Conservation (phyloP, 768 basidiomycete genomes). For the Rhizopogon vesiculosus region DNA sequence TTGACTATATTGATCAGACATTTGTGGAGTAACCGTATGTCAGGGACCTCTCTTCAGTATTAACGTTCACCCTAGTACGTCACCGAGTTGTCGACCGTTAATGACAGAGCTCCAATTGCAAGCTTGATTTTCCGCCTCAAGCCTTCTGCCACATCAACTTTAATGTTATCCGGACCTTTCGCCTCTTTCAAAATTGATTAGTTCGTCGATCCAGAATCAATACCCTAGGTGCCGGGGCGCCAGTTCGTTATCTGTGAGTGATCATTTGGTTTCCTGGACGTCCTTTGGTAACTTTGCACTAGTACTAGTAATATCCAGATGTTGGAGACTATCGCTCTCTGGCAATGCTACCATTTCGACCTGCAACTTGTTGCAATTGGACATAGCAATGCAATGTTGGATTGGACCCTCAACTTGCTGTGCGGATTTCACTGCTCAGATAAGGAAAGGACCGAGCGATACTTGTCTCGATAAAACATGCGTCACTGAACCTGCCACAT, state of each 20-base stretch:
- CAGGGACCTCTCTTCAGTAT: too few species aligned
- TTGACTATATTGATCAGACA: too few species aligned
- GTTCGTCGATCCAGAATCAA: slow-evolving; percentile 13
- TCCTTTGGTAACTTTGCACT: slow-evolving; percentile 1
- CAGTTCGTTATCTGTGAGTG: slow-evolving; percentile 8
- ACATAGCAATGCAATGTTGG: slow-evolving; percentile 14
- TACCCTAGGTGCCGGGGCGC: slow-evolving; percentile 1
- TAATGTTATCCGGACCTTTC: slow-evolving; percentile 24
- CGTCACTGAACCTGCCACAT: slow-evolving; percentile 4
- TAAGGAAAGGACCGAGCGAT: slow-evolving; percentile 6
- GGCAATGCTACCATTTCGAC: slow-evolving; percentile 6
- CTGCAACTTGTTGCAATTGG: slow-evolving; percentile 6
- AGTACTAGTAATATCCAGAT: slow-evolving; percentile 8
- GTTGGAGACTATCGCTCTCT: slow-evolving; percentile 16
- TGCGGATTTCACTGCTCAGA: slow-evolving; percentile 1
- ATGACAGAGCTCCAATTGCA: neutral
- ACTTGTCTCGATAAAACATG: slow-evolving; percentile 2
- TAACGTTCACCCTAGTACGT: too few species aligned
- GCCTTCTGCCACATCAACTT: slow-evolving; percentile 18
- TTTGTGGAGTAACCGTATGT: too few species aligned
- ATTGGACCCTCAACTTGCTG: slow-evolving; percentile 13
- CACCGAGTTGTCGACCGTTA: too few species aligned
- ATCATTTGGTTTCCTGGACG: slow-evolving; percentile 4
- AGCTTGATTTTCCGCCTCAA: slow-evolving; percentile 19
- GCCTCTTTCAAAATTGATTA: slow-evolving; percentile 18